A percentile compares a stretch with the other conserved stretches of the same genome.
phyloP scores from a whole-genome alignment of 805 yeast genomes.

The Metschnikowia reukaufii region DNA sequence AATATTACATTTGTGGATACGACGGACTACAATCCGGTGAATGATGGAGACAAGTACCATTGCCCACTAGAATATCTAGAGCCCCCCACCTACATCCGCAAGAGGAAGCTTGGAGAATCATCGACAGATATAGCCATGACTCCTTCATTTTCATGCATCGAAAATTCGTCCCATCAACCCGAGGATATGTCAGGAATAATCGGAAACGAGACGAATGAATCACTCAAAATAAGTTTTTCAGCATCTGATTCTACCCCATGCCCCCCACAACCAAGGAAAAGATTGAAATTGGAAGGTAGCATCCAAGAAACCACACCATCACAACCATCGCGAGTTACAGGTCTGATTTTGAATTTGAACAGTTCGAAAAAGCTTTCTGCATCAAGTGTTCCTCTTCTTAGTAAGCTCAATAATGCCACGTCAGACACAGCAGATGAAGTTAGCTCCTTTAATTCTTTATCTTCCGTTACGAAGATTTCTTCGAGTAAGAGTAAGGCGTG shows the following conservation, averaged over 20 bases:
- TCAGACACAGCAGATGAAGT: constrained; percentile 8
- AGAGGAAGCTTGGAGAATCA: constrained; percentile 27
- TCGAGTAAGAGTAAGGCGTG: constrained; percentile 12
- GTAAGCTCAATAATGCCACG: constrained; percentile 15
- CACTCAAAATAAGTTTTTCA: constrained; percentile 29
- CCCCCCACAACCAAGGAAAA: constrained; percentile 43
- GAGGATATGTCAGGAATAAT: constrained; percentile 21
- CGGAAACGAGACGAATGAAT: constrained; percentile 17
- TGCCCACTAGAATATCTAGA: constrained; percentile 9
- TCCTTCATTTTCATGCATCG: constrained; percentile 15
- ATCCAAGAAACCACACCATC: constrained; percentile 23
- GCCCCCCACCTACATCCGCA: constrained; percentile 28
- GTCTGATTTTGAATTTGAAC: constrained; percentile 30
- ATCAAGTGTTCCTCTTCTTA: constrained; percentile 22
- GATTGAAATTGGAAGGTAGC: constrained; percentile 27
- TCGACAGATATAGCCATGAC: constrained; percentile 30
- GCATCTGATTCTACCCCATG: constrained; percentile 46
- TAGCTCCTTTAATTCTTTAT: constrained; percentile 10
- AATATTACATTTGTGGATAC: constrained; percentile 29
- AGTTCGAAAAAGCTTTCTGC: constrained; percentile 29
- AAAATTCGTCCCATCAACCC: background rate
- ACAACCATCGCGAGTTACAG: constrained; percentile 20
- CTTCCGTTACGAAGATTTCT: constrained; percentile 5
- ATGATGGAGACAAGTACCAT: background rate
- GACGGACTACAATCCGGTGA: constrained; percentile 16